Conservation (phyloP, 768 basidiomycete species). For the Lactifluus volemus region DNA sequence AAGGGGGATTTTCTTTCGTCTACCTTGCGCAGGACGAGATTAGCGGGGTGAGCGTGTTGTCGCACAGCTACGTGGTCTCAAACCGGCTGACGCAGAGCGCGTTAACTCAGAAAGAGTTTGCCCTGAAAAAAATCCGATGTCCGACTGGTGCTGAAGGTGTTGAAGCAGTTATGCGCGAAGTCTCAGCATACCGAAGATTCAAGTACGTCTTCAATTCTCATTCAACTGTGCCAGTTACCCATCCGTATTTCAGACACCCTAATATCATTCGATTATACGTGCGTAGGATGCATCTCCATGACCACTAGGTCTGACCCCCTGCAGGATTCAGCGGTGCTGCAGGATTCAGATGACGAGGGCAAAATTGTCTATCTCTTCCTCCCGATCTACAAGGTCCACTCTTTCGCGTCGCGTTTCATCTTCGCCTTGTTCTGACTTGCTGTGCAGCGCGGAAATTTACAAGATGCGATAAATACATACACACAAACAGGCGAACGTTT, state of each 20-base stretch:
- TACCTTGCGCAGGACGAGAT: conserved; percentile 81
- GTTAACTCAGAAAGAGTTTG: conserved; percentile 67
- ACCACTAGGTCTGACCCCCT: conserved; percentile 14
- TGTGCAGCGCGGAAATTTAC: conserved; percentile 77
- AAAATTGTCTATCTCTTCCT: conserved; percentile 96
- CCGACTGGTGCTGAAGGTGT: conserved; percentile 83
- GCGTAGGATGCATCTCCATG: conserved; percentile 19
- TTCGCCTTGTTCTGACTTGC: conserved; percentile 14
- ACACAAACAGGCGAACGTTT: conserved; percentile 75
- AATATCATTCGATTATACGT: conserved; percentile 95
- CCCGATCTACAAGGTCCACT: conserved; percentile 77
- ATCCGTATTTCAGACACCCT: conserved; percentile 53
- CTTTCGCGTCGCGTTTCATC: background rate
- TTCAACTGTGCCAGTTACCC: background rate
- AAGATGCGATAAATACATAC: conserved; percentile 87
- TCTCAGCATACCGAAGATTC: conserved; percentile 92
- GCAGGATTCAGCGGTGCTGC: conserved; percentile 89
- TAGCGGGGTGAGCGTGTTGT: conserved; percentile 55
- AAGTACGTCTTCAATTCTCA: conserved; percentile 45
- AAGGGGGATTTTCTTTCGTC: conserved; percentile 93
- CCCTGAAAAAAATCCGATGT: conserved; percentile 94
- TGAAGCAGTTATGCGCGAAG: conserved; percentile 81
- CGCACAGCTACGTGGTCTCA: background rate
- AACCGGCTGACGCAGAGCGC: background rate
- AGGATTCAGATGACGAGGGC: conserved; percentile 88